Conservation (phyloP, 148 eudicot species). For the Chenopodium berlandieri region DNA sequence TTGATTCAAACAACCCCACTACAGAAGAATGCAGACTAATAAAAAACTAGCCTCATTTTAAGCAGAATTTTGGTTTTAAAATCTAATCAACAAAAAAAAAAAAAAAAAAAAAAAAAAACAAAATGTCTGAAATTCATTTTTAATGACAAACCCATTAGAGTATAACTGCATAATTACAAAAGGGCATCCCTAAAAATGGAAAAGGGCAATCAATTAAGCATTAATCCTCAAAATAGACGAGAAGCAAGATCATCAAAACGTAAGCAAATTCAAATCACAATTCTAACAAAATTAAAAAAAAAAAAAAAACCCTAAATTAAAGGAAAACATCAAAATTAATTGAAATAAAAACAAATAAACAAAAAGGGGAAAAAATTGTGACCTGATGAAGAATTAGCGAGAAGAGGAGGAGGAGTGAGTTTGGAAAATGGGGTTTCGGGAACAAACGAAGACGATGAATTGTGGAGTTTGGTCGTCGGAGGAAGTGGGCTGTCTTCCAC, state of each 20-base stretch:
- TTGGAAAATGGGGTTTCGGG: constrained; percentile 48
- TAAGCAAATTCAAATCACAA: too few species aligned
- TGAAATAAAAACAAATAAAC: too few species aligned
- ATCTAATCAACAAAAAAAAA: too few species aligned
- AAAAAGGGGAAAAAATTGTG: background rate
- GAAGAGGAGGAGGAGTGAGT: background rate
- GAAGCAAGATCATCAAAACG: too few species aligned
- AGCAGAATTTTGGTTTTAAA: background rate
- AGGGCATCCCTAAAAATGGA: background rate
- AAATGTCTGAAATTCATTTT: too few species aligned
- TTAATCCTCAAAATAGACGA: background rate
- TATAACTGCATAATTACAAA: too few species aligned
- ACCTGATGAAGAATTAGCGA: constrained; percentile 34
- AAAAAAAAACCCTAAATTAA: background rate
- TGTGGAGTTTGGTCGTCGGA: constrained; percentile 17
- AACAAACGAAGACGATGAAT: constrained; percentile 25
- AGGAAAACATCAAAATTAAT: background rate
- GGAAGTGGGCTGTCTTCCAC: constrained; percentile 36
- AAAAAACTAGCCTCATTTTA: background rate
- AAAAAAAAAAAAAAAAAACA: too few species aligned
- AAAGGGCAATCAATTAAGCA: background rate
- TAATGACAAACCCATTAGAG: too few species aligned
- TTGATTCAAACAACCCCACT: background rate
- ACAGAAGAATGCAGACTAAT: too few species aligned
- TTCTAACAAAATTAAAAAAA: background rate